Base-by-base conservation (phyloP, 192 early-diverging fungal species). In the Entomortierella lignicola region DNA sequence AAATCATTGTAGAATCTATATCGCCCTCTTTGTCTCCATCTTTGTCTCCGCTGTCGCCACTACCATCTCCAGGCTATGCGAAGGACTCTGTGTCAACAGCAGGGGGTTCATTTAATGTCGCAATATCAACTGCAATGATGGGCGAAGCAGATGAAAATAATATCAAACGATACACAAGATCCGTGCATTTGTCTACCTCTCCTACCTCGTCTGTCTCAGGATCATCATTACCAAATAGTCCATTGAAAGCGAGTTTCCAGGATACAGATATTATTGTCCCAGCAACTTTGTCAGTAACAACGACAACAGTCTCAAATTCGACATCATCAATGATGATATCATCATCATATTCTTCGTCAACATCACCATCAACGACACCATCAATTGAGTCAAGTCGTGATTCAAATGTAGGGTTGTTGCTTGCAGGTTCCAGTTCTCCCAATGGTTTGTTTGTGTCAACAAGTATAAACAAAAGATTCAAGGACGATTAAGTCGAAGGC, bases 401-500 rank as follows among this genome's bases (percentile, higher is more conserved):
- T 12, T 47, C 44, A 47, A 47, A 47, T 47, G 8, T 4, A 47
- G 44, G 44, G 44, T 20, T 20, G 20, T 12, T 20, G 2, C 23
- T 54, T 25, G 15, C 52, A 30, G 26, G 52, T 25, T 54, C 52
- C 52, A 54, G 21, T 30, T 54, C 34, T 10, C 10, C 52, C 52
- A 29, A 6, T 25, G 23, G 25, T 2, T 54, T 54, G 52, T 30
- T 54, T 30, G 4, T 54, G 7, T 54, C 52, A 15, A 54, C 52
- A 39, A 42, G 27, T 23, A 23, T 15, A 23, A 54, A 29, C 21
- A 59, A 42, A 17, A 34, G 57, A 42, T 39, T 39, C 37, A 59
- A 59, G 57, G 57, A 59, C 37, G 57, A 59, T 21, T 59, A 18
- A 54, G 23, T 23, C 3, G 52, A 54, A 23, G n/a, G n/a, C n/a